phyloP scores from a whole-genome alignment of 805 yeast genomes.

The Metschnikowia baotianmanensis region DNA sequence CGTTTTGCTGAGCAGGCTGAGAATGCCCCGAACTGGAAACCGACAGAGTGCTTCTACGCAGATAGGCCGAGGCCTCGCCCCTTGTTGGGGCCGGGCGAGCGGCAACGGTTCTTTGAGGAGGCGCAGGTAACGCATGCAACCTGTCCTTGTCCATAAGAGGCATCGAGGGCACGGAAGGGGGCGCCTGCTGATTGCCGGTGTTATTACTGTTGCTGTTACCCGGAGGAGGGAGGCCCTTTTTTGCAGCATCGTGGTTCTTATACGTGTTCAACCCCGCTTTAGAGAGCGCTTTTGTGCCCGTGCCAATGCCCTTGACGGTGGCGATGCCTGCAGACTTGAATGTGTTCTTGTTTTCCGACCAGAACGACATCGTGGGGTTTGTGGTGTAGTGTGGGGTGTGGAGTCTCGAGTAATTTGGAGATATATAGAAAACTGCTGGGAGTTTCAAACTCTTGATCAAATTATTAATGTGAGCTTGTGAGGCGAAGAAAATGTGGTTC shows the following conservation, averaged over 20 bases:
- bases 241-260: conserved; percentile 37
- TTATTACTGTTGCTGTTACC: not conserved
- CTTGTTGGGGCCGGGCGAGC: not conserved
- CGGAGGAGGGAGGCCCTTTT: conserved; percentile 22
- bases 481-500: too few species aligned
- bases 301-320: conserved; percentile 50
- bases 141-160: conserved; percentile 21
- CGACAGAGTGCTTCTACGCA: not conserved
- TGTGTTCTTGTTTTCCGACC: conserved; percentile 52
- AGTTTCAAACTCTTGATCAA: too few species aligned
- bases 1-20: not conserved
- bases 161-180: conserved; percentile 8
- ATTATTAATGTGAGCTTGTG: too few species aligned
- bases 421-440: not conserved
- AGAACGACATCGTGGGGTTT: conserved; percentile 29
- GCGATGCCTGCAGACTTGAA: conserved; percentile 50
- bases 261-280: conserved; percentile 53
- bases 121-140: conserved; percentile 40
- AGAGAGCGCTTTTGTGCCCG: conserved; percentile 46
- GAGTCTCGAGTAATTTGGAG: not conserved
- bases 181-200: not conserved
- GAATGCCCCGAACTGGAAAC: not conserved
- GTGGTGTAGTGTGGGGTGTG: not conserved
- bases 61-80: not conserved
- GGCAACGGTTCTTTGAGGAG: conserved; percentile 38